Evolutionary conservation across 306 rosid species (phyloP), one percentile per base, ranked within the genome.

Genomic region (Sphenostylis stenocarpa): DNA sequence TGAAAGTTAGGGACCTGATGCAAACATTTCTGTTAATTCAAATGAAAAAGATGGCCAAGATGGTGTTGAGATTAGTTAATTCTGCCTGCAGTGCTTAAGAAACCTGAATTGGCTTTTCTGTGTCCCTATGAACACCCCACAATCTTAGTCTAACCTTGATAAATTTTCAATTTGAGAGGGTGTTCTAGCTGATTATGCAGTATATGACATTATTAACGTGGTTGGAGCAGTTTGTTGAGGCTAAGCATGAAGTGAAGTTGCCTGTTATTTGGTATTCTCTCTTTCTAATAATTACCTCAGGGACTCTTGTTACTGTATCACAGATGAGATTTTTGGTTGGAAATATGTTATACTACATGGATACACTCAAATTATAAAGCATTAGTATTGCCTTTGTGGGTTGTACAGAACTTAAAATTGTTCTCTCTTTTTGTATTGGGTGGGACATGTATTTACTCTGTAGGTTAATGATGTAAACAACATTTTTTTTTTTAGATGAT

Each of bases 31-130:
- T 43, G 71, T 55, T 68, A 75, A 84, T 75, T 55, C 80, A 66
- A 75, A 85, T 20, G 87, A 83, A 76, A 83, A 72, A 34, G 72
- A 29, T 34, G 36, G 72, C 52, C 63, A 83, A 38, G 90, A 82
- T 47, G 84, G 71, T 77, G 73, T 68, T 26, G 88, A 74, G 29
- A 73, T 81, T 60, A 80, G 83, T 75, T 90, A 85, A 82, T 69
- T 61, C 51, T 57, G 48, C 55, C 60, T 78, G 70, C 36, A 26
- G 75, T 61, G 83, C 65, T 68, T 70, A 72, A 73, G 77, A 67
- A 72, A 67, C 81, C 61, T 5, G 49, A 67, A 76, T 52, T 57
- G 69, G 68, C 56, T 77, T 80, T 72, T 73, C 76, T 64, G 62
- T 67, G 77, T 24, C 58, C 28, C 79, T 31, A 17, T 44, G 70